A percentile compares a stretch with the other conserved stretches of the same genome.
Evolutionary conservation across 2,329 filamentous ascomycete species (phyloP).

Genomic region (Neofusicoccum sp.): DNA sequence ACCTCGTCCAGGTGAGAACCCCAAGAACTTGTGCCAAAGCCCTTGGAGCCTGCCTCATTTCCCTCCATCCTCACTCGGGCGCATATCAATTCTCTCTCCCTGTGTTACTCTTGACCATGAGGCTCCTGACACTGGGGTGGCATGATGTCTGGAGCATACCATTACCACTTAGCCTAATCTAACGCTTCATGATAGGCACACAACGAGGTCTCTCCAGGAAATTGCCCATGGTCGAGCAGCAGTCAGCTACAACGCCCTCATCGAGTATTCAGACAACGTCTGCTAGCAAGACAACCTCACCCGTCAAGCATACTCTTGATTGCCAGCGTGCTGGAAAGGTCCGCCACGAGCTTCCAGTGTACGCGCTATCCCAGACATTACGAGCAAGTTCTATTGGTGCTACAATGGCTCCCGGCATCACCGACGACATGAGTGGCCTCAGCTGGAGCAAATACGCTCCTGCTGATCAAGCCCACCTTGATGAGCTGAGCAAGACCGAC

Average conservation of each 20-base stretch:
- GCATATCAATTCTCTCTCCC: no score
- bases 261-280: not conserved
- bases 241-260: no score
- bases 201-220: no score
- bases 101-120: no score
- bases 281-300: not conserved
- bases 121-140: no score
- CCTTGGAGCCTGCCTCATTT: no score
- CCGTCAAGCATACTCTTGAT: not conserved
- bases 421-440: not conserved
- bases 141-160: no score
- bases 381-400: slow-evolving; percentile 15
- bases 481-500: not conserved
- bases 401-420: slow-evolving; percentile 7
- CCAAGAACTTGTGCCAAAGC: no score
- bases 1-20: not conserved
- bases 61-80: no score
- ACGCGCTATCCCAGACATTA: not conserved
- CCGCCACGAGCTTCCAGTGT: not conserved
- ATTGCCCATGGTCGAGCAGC: no score
- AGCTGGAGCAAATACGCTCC: slow-evolving; percentile 4
- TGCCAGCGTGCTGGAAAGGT: not conserved
- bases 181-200: no score
- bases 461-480: not conserved
- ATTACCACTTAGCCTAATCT: no score